phyloP scores from a whole-genome alignment of 225 moss, liverwort and hornwort species.

The Marchantia paleacea region DNA sequence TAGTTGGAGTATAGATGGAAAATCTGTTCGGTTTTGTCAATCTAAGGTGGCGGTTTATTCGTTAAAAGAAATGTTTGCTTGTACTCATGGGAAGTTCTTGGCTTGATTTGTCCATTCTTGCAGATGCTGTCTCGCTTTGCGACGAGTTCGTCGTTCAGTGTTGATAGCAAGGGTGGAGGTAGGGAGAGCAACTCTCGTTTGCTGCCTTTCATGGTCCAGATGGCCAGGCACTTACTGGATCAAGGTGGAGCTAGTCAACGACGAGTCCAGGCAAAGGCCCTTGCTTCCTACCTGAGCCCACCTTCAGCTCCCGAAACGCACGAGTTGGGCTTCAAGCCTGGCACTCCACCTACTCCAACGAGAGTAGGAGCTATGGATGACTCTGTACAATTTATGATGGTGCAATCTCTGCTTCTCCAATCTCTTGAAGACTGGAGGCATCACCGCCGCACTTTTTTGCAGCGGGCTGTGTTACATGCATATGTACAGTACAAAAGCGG shows the following conservation, averaged over 20 bases:
- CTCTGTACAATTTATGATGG: constrained; percentile 97
- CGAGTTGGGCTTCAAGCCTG: constrained; percentile 66
- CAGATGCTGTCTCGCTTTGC: constrained; percentile 99
- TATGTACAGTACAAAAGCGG: constrained; percentile 85
- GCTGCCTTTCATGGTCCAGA: constrained; percentile 96
- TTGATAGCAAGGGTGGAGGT: constrained; percentile 98
- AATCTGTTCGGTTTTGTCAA: not conserved
- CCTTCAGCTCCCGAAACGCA: constrained; percentile 42
- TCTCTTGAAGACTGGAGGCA: constrained; percentile 96
- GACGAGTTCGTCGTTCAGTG: constrained; percentile 88
- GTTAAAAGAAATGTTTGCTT: not conserved
- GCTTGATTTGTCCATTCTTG: constrained; percentile 13
- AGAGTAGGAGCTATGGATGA: constrained; percentile 67
- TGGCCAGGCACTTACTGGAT: constrained; percentile 93
- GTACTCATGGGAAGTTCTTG: not conserved
- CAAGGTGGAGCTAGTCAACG: constrained; percentile 95
- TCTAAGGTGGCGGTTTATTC: not conserved
- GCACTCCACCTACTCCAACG: constrained; percentile 76
- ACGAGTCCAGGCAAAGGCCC: constrained; percentile 75
- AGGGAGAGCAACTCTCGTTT: constrained; percentile 97
- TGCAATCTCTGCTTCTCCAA: constrained; percentile 85
- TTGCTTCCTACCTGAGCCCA: constrained; percentile 62
- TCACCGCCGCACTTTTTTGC: constrained; percentile 74
- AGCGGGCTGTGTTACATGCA: constrained; percentile 79
- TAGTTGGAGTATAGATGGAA: not conserved